phyloP scores from a whole-genome alignment of 2,329 filamentous ascomycete genomes.

The Mariannaea elegans region DNA sequence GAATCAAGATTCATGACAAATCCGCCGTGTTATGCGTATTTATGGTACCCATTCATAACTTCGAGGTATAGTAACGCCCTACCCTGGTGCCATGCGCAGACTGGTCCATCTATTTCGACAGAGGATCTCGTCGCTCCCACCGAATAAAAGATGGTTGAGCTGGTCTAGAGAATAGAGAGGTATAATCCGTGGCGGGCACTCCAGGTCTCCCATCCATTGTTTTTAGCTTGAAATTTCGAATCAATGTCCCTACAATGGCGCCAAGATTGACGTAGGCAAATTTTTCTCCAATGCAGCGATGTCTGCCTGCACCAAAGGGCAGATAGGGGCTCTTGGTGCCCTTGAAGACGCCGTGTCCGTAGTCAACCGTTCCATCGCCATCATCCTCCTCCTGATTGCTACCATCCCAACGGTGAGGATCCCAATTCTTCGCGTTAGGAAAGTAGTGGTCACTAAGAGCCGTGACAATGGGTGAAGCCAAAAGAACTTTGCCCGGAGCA shows the following conservation, averaged over 20 bases:
- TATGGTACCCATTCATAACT: no score
- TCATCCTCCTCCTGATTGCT: constrained; percentile 18
- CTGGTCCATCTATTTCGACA: no score
- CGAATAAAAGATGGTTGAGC: constrained; percentile 43
- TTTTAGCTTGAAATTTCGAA: constrained; percentile 67
- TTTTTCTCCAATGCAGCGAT: constrained; percentile 80
- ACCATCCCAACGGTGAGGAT: constrained; percentile 44
- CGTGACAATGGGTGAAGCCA: constrained; percentile 54
- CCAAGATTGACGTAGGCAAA: constrained; percentile 77
- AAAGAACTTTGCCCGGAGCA: constrained; percentile 58
- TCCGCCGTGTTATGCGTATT: no score
- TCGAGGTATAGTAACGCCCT: no score
- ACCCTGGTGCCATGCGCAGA: no score
- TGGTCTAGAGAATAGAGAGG: constrained; percentile 55
- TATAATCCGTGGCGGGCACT: constrained; percentile 73
- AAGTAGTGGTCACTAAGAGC: constrained; percentile 67
- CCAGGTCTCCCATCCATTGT: constrained; percentile 63
- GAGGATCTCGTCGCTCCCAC: constrained; percentile 46
- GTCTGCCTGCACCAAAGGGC: constrained; percentile 77
- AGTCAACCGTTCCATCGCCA: constrained; percentile 36
- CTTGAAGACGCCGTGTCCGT: constrained; percentile 45
- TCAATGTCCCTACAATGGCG: constrained; percentile 69
- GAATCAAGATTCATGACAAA: no score
- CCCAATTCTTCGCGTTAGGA: constrained; percentile 46
- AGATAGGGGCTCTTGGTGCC: constrained; percentile 57